Percentiles rank a stretch among this genome's conserved stretches.
phyloP scores from a whole-genome alignment of 345 rosid genomes.

The Heritiera littoralis region DNA sequence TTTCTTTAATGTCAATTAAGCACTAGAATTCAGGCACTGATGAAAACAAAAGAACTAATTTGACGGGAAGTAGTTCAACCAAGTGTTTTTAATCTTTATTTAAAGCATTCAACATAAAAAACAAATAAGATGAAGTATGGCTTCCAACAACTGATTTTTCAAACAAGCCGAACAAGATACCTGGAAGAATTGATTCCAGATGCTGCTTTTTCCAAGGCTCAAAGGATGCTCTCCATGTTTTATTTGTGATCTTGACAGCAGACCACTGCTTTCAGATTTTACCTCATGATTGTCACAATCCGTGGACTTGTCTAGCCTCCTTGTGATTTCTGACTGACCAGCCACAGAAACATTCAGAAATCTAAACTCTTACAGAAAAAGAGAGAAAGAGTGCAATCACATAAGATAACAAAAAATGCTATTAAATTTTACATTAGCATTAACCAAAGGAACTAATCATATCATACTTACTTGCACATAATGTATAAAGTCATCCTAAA shows the following conservation, averaged over 20 bases:
- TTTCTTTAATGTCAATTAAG: not conserved
- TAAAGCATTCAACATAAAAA: not conserved
- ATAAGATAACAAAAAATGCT: not conserved
- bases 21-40: not conserved
- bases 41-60: not conserved
- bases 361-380: not conserved
- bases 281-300: conserved; percentile 43
- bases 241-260: conserved; percentile 74
- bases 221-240: conserved; percentile 93
- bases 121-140: not conserved
- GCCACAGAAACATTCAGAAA: conserved; percentile 54
- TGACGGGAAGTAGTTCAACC: not conserved
- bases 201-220: conserved; percentile 86
- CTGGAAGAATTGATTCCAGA: conserved; percentile 97
- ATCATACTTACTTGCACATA: not conserved
- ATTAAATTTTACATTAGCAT: not conserved
- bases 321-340: conserved; percentile 91
- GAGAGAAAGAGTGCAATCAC: not conserved
- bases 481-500: not conserved
- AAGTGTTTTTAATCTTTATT: not conserved
- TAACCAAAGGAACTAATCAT: not conserved
- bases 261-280: conserved; percentile 50
- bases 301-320: conserved; percentile 70
- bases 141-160: not conserved
- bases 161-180: conserved; percentile 36